Base-by-base conservation (phyloP, 352 stramenopile genomes). In the Phytophthora pini region DNA sequence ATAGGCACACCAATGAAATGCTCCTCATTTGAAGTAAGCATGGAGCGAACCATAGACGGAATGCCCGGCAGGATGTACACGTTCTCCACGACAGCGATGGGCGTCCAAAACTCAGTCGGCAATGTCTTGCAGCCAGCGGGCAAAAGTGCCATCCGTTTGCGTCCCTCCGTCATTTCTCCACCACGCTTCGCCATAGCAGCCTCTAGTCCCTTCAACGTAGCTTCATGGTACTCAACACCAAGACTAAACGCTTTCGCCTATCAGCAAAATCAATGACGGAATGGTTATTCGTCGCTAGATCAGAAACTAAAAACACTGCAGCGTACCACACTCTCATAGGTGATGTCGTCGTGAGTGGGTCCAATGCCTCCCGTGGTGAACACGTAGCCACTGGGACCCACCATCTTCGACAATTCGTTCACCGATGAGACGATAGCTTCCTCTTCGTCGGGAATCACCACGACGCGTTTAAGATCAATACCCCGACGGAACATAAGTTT, bases 311-410 rank as follows among this genome's bases (percentile, higher is more conserved):
- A 15, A 43, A 2, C 38, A 22, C n/a, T 52, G 22, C 24, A 11
- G 49, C 62, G 29, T 57, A 91, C 85, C 62, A 94, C 82, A 62
- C 82, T 86, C 60, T 94, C 82, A 63, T 96, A 96, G 10, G 88
- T 95, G 71, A 95, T 93, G 63, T 95, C 88, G 68, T 95, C 88
- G 48, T 95, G 88, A 9, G 88, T 95, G 10, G 86, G 88, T 5
- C 88, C 88, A 38, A 95, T 94, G 20, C 87, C 87, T 59, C 87
- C 87, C 12, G 87, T 93, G 15, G 87, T 94, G 73, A 95, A 81
- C n/a, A 95, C 86, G 50, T 92, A 95, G 36, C 87, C 87, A n/a
- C 52, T 80, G 12, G 77, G 74, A 0, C 87, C 85, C 4, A 95
- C 87, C 11, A 90, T 74, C 10, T 89, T 74, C 20, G 84, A 94